A percentile compares a stretch with the other conserved stretches of the same genome.
Conservation (phyloP, 2,329 filamentous ascomycete genomes). For the Akanthomyces uredinophilus region DNA sequence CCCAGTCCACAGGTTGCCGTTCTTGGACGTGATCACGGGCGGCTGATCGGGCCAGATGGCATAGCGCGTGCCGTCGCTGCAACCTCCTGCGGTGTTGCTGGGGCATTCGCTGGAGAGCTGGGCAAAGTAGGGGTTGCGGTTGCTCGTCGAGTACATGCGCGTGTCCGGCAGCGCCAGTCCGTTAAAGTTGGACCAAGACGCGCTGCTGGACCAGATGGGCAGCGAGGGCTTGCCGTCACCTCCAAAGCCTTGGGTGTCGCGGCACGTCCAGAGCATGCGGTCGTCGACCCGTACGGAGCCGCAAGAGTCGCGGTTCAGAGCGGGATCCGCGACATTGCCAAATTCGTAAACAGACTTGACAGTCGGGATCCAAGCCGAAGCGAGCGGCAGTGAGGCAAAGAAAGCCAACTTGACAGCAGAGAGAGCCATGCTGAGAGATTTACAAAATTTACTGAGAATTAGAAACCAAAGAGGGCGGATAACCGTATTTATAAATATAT, state of each 20-base stretch:
- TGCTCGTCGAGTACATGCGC: conserved; percentile 11
- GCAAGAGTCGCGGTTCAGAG: conserved; percentile 12
- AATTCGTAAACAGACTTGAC: conserved; percentile 7
- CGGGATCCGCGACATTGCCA: conserved; percentile 3
- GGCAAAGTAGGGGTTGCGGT: conserved; percentile 9
- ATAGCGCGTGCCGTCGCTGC: conserved; percentile 9
- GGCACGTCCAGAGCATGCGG: conserved; percentile 12
- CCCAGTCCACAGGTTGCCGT: conserved; percentile 9
- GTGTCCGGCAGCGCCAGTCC: conserved; percentile 4
- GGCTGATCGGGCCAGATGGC: conserved; percentile 14
- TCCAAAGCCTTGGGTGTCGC: conserved; percentile 6
- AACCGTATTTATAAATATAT: background rate
- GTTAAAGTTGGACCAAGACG: conserved; percentile 13
- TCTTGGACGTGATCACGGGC: conserved; percentile 1
- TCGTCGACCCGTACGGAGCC: conserved; percentile 10
- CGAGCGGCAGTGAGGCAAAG: background rate
- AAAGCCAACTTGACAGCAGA: background rate
- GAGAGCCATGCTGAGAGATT: background rate
- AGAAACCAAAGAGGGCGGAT: background rate
- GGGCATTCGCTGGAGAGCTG: conserved; percentile 7
- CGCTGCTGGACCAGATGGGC: conserved; percentile 11
- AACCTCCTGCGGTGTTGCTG: conserved; percentile 1
- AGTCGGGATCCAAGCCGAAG: conserved; percentile 13
- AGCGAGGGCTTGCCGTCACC: conserved; percentile 4
- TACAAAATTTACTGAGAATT: background rate